Evolutionary conservation across 169 alveolate genomes (phyloP).

Genomic region (Cardiosporidium cionae): DNA sequence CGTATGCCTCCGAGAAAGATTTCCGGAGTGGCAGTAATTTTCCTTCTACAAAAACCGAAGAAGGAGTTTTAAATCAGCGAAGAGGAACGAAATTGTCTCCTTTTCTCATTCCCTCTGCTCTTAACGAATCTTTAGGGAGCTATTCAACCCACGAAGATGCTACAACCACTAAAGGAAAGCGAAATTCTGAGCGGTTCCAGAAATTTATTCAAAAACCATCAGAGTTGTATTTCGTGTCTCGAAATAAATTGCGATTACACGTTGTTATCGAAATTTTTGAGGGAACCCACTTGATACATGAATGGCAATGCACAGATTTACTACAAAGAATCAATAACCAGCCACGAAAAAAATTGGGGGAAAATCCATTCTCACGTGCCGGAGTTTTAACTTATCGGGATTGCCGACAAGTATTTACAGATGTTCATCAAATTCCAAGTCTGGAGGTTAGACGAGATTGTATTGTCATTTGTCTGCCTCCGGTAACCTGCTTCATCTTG

Average conservation of each 20-base stretch:
- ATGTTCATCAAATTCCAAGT: constrained; percentile 58
- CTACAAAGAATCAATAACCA: neutral
- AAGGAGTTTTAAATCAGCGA: no score
- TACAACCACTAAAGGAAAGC: no score
- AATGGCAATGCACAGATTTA: neutral
- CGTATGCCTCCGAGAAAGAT: no score
- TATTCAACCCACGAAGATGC: no score
- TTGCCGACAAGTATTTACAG: constrained; percentile 66
- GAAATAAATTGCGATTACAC: neutral
- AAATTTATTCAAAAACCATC: no score
- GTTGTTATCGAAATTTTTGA: neutral
- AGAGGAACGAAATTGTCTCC: no score
- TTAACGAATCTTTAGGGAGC: no score
- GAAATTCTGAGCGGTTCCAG: no score
- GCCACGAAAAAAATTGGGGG: neutral
- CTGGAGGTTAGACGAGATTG: constrained; percentile 63
- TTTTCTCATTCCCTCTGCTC: no score
- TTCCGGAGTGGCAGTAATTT: no score
- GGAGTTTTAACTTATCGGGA: constrained; percentile 68
- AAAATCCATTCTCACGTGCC: neutral
- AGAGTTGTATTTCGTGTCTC: no score
- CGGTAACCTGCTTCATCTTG: constrained; percentile 42
- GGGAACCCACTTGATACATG: neutral
- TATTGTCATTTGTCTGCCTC: constrained; percentile 62
- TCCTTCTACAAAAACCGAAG: no score